A percentile compares a stretch with the other conserved stretches of the same genome.
Conservation (phyloP, 2,329 filamentous ascomycete species). For the Capronia coronata region DNA sequence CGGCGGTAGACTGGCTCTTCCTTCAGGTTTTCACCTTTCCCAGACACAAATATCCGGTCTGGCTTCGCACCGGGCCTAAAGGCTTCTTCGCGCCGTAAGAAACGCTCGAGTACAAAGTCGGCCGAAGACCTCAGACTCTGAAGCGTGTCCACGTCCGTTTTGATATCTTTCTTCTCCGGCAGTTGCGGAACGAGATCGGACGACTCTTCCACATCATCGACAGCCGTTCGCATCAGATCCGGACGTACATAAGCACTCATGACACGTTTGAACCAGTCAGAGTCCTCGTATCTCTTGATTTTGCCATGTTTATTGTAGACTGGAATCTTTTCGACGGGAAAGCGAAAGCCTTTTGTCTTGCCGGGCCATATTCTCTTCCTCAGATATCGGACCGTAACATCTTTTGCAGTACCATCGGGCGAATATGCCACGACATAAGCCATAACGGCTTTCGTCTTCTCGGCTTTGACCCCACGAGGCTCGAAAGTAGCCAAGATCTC, state of each 20-base stretch:
- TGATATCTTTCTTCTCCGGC: constrained; percentile 64
- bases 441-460: constrained; percentile 81
- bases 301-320: constrained; percentile 72
- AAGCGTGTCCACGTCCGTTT: constrained; percentile 71
- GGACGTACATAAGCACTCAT: constrained; percentile 65
- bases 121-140: constrained; percentile 82
- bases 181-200: constrained; percentile 68
- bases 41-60: constrained; percentile 67
- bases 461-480: constrained; percentile 73
- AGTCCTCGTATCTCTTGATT: constrained; percentile 66
- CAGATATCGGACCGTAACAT: constrained; percentile 87
- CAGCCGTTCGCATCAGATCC: constrained; percentile 52
- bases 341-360: constrained; percentile 76
- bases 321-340: constrained; percentile 72
- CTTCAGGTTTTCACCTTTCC: constrained; percentile 65
- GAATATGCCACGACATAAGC: constrained; percentile 82
- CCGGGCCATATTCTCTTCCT: constrained; percentile 76
- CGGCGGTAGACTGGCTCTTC: constrained; percentile 76
- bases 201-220: constrained; percentile 72
- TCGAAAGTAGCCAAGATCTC: constrained; percentile 71
- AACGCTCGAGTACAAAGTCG: constrained; percentile 77
- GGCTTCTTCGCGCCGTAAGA: constrained; percentile 87
- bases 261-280: constrained; percentile 81
- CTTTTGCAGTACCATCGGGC: constrained; percentile 80
- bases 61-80: constrained; percentile 61